These are phyloP conservation scores for Arxiozyma heterogenica DNA, from an alignment of 1,139 yeast species.

Conservation along the genomic window DNA sequence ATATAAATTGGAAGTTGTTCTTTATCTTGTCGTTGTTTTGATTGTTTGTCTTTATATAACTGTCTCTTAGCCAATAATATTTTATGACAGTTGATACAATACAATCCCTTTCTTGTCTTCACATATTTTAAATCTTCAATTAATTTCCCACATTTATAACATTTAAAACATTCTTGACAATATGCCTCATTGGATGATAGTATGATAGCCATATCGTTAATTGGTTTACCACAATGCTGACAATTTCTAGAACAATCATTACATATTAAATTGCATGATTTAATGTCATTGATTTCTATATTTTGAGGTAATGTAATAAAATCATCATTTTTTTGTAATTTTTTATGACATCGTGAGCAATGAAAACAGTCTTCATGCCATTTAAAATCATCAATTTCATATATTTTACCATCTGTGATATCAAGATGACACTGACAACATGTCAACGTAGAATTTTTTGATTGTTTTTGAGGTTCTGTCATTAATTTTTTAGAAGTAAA, in stretches of 20 bases:
- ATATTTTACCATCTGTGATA: constrained; percentile 21
- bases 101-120: constrained; percentile 83
- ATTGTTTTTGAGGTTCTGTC: not conserved
- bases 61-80: constrained; percentile 41
- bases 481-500: not conserved
- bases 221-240: constrained; percentile 74
- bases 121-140: constrained; percentile 90
- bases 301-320: not conserved
- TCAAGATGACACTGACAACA: constrained; percentile 8
- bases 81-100: constrained; percentile 91
- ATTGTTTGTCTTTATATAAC: constrained; percentile 29
- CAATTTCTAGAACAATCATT: constrained; percentile 85
- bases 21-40: not conserved
- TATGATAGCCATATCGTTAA: constrained; percentile 79
- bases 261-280: constrained; percentile 61
- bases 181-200: constrained; percentile 79
- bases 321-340: constrained; percentile 31
- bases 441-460: not conserved
- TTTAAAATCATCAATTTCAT: constrained; percentile 75
- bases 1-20: not conserved
- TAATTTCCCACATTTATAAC: constrained; percentile 77
- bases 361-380: constrained; percentile 92
- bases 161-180: constrained; percentile 82
- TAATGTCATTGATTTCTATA: not conserved
- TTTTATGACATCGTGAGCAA: constrained; percentile 72